Evolutionary conservation across 2,329 filamentous ascomycete species (phyloP), one percentile per base, ranked within the genome.

Genomic region (Stachybotrys chlorohalonatus): DNA sequence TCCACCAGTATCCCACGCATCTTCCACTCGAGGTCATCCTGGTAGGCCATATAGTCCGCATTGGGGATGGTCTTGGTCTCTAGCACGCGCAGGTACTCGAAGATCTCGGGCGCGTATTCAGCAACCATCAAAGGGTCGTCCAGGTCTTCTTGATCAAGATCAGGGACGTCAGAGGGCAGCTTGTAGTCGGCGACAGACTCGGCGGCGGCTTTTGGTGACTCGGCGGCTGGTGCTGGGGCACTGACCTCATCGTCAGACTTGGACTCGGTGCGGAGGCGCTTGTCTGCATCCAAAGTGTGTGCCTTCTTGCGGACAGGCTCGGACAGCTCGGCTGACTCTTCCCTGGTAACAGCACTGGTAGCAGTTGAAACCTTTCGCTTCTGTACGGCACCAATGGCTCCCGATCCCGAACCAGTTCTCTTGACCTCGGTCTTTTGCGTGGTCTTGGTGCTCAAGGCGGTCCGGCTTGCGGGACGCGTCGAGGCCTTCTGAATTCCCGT

Each of bases 61-160:
- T 97, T 96, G 62, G 93, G 91, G 67, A 92, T 71, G 0, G 84
- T 72, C 78, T 90, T 69, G 79, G 74, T 77, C 74, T 99, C 94
- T 30, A 97, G 82, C 63, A 95, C 86, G 65, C 85, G 86, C 60
- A 97, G 82, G 72, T 99, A 97, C 62, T 96, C 91, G 68, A 97
- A 97, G 67, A 99, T 97, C 68, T 99, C 94, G 57, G 87, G 87
- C 52, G 95, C 92, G 66, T 99, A 99, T 71, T 97, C 94, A 52
- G 94, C 90, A 60, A 95, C 94, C 94, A 99, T 97, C 64, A 96
- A 80, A 31, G 95, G 95, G 67, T 99, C 94, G 62, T 95, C 90
- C 52, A 88, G 70, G 64, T 99, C 94, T 70, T 97, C 94, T 52
- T 77, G 79, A 67, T 97, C 94, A 32, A 96, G 79, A 63, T 94